Evolutionary conservation across 2,329 filamentous ascomycete genomes (phyloP), one percentile per base, ranked within the genome.

Genomic region (Alternaria atra): DNA sequence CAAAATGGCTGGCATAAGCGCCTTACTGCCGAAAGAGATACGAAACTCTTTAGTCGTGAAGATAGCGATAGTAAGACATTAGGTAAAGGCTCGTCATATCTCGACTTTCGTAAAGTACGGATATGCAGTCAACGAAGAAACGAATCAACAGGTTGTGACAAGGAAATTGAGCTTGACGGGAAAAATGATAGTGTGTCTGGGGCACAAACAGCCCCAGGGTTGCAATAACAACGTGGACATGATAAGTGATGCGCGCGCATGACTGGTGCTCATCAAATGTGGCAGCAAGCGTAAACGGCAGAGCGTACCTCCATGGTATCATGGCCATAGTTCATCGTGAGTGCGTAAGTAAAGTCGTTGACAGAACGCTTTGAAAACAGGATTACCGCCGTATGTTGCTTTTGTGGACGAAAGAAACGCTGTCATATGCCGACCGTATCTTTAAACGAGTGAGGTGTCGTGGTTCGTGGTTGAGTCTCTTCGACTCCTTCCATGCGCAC

Each of bases 371-470:
- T 74, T 72, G 64, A 77, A 78, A 77, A 71, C 67, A 76, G 69
- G 71, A 72, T 72, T 76, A 73, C 75, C 75, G 67, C 76, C 75
- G 66, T 60, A 52, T 73, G 68, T 69, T 74, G 70, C 74, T 78
- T 77, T 76, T 77, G 62, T 63, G 69, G 68, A 75, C 71, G 69
- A 72, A 76, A 69, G 71, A 70, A 78, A 78, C 67, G 72, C 67
- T 70, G 65, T 78, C 72, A 79, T 67, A 80, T 80, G 75, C 77
- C 77, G 71, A 80, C 77, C 51, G 77, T 80, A 64, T 80, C 77
- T 77, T 80, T 80, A 71, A 80, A 80, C 67, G 77, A 80, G 64
- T 75, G 77, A 72, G 77, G 77, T 71, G 77, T 80, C 52, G 76
- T 77, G 32, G 74, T 79, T 60, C 76, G 76, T 66, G 71, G 73